These are phyloP conservation scores for Phytopythium oedochilum DNA, from an alignment of 352 stramenopile genomes.

Conservation along the genomic window DNA sequence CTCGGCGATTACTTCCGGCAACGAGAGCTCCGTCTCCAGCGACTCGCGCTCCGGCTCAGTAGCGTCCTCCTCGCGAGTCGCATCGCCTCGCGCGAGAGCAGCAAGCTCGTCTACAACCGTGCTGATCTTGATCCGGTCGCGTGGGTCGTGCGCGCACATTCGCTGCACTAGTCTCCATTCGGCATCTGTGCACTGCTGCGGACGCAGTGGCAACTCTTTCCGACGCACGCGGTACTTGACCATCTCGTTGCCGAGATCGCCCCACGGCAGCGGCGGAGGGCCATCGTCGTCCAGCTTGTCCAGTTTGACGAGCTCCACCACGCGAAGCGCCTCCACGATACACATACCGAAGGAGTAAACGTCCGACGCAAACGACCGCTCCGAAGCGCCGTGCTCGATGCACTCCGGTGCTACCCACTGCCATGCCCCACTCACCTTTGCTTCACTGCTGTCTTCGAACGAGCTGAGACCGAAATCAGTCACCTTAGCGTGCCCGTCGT, in stretches of 20 bases:
- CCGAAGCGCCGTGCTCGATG: background rate
- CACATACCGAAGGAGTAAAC: constrained; percentile 6
- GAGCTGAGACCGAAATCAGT: background rate
- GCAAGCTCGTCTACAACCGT: background rate
- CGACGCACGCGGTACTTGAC: background rate
- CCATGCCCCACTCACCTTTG: background rate
- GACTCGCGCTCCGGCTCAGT: background rate
- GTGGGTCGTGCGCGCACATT: background rate
- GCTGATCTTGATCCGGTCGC: background rate
- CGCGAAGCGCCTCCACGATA: background rate
- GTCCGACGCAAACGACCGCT: constrained; percentile 1
- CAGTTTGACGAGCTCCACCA: background rate
- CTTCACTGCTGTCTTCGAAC: background rate
- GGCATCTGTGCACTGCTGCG: background rate
- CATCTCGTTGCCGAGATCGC: background rate
- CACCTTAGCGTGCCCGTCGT: background rate
- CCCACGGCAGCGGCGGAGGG: background rate
- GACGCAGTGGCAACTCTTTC: background rate
- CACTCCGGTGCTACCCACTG: background rate
- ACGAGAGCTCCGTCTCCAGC: background rate
- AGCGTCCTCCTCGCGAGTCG: background rate
- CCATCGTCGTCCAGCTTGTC: background rate
- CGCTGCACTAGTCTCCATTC: background rate
- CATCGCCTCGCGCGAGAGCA: background rate
- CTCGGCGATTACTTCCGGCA: background rate